phyloP scores from a whole-genome alignment of 2,329 filamentous ascomycete genomes.

The Stachybotrys echinatus region DNA sequence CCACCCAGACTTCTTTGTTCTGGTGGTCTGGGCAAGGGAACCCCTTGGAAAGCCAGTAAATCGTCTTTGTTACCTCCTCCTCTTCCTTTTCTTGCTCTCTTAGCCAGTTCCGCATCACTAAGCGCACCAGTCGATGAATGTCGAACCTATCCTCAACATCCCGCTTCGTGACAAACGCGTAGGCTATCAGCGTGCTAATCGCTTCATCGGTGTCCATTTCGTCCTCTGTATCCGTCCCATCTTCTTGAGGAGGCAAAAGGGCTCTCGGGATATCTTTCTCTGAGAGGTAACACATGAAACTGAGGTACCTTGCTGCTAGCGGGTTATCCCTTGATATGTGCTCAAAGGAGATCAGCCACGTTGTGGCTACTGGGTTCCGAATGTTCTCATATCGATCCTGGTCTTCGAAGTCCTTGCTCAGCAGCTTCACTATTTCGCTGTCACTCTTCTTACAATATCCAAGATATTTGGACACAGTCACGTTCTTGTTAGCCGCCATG shows the following conservation, averaged over 20 bases:
- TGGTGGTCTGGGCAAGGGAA: constrained; percentile 9
- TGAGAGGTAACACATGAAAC: constrained; percentile 20
- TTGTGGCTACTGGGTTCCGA: constrained; percentile 22
- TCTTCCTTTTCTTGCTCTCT: constrained; percentile 4
- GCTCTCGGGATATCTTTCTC: background rate
- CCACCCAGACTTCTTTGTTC: constrained; percentile 14
- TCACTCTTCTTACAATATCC: constrained; percentile 17
- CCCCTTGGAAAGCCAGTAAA: constrained; percentile 6
- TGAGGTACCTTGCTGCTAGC: constrained; percentile 20
- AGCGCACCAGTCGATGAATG: constrained; percentile 24
- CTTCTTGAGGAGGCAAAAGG: constrained; percentile 8
- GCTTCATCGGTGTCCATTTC: constrained; percentile 12
- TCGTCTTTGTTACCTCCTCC: background rate
- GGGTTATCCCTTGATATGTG: constrained; percentile 17
- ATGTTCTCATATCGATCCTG: constrained; percentile 15
- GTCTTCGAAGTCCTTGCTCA: constrained; percentile 27
- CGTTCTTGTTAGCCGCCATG: constrained; percentile 20
- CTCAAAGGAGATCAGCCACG: constrained; percentile 27
- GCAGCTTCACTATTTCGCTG: constrained; percentile 16
- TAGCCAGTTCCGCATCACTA: constrained; percentile 23
- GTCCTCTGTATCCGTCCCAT: background rate
- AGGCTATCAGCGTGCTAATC: constrained; percentile 17
- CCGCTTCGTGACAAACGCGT: constrained; percentile 22
- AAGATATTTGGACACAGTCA: constrained; percentile 20
- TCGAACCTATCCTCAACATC: constrained; percentile 11